These are phyloP conservation scores for Botrytis fragariae DNA, from an alignment of 2,329 filamentous ascomycete genomes.

Conservation along the genomic window DNA sequence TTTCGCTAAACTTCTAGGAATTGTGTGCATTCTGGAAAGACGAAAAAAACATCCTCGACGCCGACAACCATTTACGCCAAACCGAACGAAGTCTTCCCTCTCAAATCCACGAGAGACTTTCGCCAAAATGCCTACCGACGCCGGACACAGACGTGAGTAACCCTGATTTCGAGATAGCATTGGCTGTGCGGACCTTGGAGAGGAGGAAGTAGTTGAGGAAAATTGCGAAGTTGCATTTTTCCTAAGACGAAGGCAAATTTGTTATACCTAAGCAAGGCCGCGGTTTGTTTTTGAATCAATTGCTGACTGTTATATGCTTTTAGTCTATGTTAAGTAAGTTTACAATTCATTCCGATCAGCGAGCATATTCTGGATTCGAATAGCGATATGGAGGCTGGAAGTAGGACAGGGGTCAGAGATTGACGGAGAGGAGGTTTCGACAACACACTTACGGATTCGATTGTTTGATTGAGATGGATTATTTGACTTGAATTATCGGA, in stretches of 20 bases:
- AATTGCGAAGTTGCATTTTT: not conserved
- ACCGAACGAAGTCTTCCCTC: constrained; percentile 39
- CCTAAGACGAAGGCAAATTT: not conserved
- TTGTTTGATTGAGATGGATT: not conserved
- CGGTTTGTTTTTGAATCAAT: constrained; percentile 20
- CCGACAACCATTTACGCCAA: constrained; percentile 26
- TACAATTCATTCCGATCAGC: constrained; percentile 28
- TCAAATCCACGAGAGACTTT: constrained; percentile 47
- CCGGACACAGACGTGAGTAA: constrained; percentile 83
- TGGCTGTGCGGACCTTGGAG: not conserved
- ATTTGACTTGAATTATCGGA: not conserved
- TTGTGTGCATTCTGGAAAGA: constrained; percentile 7
- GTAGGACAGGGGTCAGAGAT: not conserved
- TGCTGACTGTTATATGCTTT: constrained; percentile 36
- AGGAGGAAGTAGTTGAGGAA: not conserved
- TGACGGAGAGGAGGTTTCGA: constrained; percentile 3
- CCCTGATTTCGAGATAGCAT: constrained; percentile 20
- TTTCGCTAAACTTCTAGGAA: constrained; percentile 17
- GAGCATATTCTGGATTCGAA: constrained; percentile 2
- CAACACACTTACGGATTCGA: constrained; percentile 6
- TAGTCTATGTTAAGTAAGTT: constrained; percentile 90
- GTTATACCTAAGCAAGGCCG: not conserved
- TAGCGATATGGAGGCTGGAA: not conserved
- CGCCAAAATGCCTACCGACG: constrained; percentile 83
- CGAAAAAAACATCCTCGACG: constrained; percentile 35